Percentiles rank a stretch among this genome's conserved stretches.
These are phyloP conservation scores for Monosporascus sp. DNA, from an alignment of 2,329 filamentous ascomycete species.

Conservation along the genomic window DNA sequence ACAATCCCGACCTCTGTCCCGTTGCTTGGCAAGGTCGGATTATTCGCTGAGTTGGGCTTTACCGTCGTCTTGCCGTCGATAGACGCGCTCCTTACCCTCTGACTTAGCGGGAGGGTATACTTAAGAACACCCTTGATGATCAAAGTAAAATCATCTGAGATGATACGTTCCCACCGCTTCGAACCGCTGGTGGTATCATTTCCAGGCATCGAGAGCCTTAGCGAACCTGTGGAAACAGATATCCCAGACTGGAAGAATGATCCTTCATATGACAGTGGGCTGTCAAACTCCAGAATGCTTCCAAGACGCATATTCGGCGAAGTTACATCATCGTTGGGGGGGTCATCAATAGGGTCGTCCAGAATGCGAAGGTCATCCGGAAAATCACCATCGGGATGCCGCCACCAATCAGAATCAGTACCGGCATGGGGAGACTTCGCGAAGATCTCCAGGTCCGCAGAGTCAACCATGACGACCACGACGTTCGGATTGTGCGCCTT, in stretches of 20 bases:
- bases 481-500: conserved; percentile 89
- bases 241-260: conserved; percentile 74
- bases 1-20: conserved; percentile 27
- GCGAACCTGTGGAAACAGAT: conserved; percentile 72
- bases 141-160: conserved; percentile 88
- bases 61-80: conserved; percentile 56
- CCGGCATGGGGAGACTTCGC: conserved; percentile 88
- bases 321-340: conserved; percentile 59
- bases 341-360: conserved; percentile 38
- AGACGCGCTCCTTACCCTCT: conserved; percentile 52
- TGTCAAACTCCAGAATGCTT: conserved; percentile 80
- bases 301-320: conserved; percentile 89
- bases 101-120: conserved; percentile 64
- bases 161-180: conserved; percentile 82
- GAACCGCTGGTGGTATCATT: conserved; percentile 85
- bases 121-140: conserved; percentile 88
- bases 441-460: conserved; percentile 88
- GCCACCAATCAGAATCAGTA: conserved; percentile 58
- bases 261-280: conserved; percentile 80
- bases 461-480: conserved; percentile 76
- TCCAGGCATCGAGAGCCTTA: conserved; percentile 76
- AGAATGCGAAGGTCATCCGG: conserved; percentile 21
- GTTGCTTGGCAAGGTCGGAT: conserved; percentile 38
- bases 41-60: conserved; percentile 57
- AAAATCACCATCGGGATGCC: conserved; percentile 28